phyloP scores from a whole-genome alignment of 164 flowering plant genomes.

The Liquidambar formosana region DNA sequence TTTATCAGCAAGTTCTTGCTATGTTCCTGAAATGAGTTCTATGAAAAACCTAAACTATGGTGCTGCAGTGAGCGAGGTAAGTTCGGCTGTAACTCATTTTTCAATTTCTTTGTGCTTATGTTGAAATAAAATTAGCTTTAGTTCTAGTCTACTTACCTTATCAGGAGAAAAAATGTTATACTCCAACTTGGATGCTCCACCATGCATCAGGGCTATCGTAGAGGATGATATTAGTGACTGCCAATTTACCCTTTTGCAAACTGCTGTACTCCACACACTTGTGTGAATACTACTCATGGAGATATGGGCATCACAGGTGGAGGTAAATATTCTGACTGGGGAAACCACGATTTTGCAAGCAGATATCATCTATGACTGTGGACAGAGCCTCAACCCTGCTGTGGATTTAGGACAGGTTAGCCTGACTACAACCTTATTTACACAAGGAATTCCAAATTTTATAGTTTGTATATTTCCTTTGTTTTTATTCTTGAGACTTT shows the following conservation, averaged over 20 bases:
- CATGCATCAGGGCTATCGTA: not conserved
- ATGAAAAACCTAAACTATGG: conserved; percentile 60
- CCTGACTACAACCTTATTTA: conserved; percentile 3
- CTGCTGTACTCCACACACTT: not conserved
- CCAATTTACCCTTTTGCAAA: not conserved
- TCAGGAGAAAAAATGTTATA: too few species aligned
- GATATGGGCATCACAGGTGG: conserved; percentile 53
- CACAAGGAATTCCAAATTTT: not conserved
- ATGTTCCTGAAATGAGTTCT: conserved; percentile 42
- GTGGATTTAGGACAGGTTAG: conserved; percentile 92
- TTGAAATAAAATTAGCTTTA: too few species aligned
- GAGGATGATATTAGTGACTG: too few species aligned
- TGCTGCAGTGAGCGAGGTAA: conserved; percentile 77
- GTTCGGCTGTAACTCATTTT: conserved; percentile 1
- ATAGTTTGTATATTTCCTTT: not conserved
- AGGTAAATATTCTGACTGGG: conserved; percentile 81
- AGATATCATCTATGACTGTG: conserved; percentile 88
- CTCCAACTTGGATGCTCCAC: not conserved
- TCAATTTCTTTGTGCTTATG: too few species aligned
- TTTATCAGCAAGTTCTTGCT: conserved; percentile 51
- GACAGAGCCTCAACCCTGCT: conserved; percentile 94
- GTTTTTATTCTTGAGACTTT: not conserved
- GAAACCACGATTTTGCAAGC: conserved; percentile 66
- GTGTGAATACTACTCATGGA: not conserved
- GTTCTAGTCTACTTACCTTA: too few species aligned